Evolutionary conservation across 2,329 filamentous ascomycete species (phyloP), one percentile per base, ranked within the genome.

Genomic region (Onygenales sp.): DNA sequence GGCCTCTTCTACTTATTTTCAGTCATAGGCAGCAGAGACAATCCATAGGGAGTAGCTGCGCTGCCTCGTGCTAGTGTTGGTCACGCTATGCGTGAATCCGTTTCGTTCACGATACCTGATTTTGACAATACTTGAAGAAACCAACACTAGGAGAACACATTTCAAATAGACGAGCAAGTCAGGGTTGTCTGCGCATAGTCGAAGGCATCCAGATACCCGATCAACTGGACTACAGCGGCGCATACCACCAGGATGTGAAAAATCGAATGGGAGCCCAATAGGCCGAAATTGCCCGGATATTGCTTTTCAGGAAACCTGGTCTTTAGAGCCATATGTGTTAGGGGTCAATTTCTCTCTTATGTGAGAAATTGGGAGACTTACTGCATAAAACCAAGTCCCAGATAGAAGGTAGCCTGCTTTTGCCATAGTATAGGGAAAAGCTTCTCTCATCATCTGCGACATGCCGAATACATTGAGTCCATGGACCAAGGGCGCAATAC

Each of bases 391-490:
- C 21, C 21, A 27, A 27, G 21, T 27, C 21, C 21, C 21, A 5
- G 21, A 27, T 27, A 27, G 21, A 27, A 27, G 21, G 21, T 5
- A 27, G 5, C 21, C 21, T 27, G 21, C 21, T 27, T 27, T 27
- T 27, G 21, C 21, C 21, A 27, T 27, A 27, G 21, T 27, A 27
- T 27, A 62, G 50, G 53, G 57, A 50, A 62, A 57, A 55, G 56
- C 58, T 58, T 61, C 58, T 52, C 52, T 60, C 54, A 58, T 63
- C 61, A 65, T 65, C 54, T 62, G 61, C 35, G 54, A 54, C 32
- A 64, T 54, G 42, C 63, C 63, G 56, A 64, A 66, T 42, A 65
- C 50, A 33, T 48, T 59, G 47, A 64, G 51, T 51, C 62, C 63
- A 57, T 66, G 58, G 43, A 60, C 61, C 42, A 65, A 57, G 10